Conservation (phyloP, 2,329 filamentous ascomycete species). For the Cercospora zeina region DNA sequence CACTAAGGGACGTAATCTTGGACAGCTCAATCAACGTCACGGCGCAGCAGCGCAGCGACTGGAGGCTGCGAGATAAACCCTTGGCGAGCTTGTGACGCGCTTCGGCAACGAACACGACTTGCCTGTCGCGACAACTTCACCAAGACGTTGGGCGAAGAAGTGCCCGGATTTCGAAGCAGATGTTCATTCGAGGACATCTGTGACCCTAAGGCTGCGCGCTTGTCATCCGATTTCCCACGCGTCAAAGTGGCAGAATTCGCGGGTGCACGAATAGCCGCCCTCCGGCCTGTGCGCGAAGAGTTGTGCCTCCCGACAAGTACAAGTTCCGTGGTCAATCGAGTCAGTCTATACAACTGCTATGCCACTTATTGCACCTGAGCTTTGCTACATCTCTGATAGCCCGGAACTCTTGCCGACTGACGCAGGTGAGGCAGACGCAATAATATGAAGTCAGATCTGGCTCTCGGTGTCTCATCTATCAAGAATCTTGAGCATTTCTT, state of each 20-base stretch:
- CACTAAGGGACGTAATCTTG: constrained; percentile 5
- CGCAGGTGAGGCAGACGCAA: neutral
- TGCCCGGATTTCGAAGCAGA: neutral
- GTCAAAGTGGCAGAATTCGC: neutral
- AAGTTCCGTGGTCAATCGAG: too few relatives aligned
- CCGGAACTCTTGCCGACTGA: too few relatives aligned
- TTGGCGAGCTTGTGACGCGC: constrained; percentile 1
- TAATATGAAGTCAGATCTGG: neutral
- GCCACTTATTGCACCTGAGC: too few relatives aligned
- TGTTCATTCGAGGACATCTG: neutral
- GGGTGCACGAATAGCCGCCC: neutral
- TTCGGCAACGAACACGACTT: neutral
- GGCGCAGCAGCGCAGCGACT: neutral
- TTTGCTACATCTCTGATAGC: neutral
- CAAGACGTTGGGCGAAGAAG: neutral
- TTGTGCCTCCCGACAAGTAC: neutral
- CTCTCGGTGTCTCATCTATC: constrained; percentile 30
- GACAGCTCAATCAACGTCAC: constrained; percentile 3
- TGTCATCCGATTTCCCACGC: neutral
- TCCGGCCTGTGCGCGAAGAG: neutral
- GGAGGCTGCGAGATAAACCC: constrained; percentile 5
- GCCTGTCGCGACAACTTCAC: neutral
- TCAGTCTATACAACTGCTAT: too few relatives aligned
- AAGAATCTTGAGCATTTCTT: constrained; percentile 59
- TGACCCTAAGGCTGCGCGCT: neutral